Evolutionary conservation across 805 yeast genomes (phyloP).

Genomic region (Yamadazyma akitaensis): DNA sequence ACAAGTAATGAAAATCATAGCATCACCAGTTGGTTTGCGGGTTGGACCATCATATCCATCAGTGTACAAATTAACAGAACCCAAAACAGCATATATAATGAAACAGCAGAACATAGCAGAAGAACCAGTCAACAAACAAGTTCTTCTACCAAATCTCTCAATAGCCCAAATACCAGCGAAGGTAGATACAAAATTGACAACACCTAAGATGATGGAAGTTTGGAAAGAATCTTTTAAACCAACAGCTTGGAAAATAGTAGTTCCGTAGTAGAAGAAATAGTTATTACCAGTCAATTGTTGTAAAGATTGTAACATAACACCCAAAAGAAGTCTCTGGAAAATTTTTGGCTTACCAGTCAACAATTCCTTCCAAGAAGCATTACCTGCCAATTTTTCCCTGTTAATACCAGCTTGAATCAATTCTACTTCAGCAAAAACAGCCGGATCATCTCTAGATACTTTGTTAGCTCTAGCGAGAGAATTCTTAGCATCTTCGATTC

Average conservation of each 20-base stretch:
- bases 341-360: constrained; percentile 63
- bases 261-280: constrained; percentile 60
- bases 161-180: constrained; percentile 48
- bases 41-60: constrained; percentile 41
- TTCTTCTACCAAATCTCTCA: constrained; percentile 49
- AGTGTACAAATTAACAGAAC: constrained; percentile 46
- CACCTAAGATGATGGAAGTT: constrained; percentile 53
- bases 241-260: constrained; percentile 50
- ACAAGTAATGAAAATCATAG: constrained; percentile 63
- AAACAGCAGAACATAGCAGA: constrained; percentile 53
- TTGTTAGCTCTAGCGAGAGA: constrained; percentile 59
- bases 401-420: constrained; percentile 57
- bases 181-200: constrained; percentile 55
- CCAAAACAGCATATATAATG: constrained; percentile 58
- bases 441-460: constrained; percentile 49
- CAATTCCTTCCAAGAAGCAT: constrained; percentile 63
- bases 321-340: constrained; percentile 52
- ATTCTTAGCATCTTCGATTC: constrained; percentile 49
- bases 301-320: constrained; percentile 54
- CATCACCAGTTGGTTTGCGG: constrained; percentile 50
- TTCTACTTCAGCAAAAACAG: constrained; percentile 51
- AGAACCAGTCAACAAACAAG: constrained; percentile 41
- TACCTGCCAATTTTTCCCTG: constrained; percentile 59
- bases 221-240: constrained; percentile 51
- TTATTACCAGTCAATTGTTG: constrained; percentile 61